Evolutionary conservation across 345 rosid genomes (phyloP), one percentile per base, ranked within the genome.

Genomic region (Lepidium sativum): DNA sequence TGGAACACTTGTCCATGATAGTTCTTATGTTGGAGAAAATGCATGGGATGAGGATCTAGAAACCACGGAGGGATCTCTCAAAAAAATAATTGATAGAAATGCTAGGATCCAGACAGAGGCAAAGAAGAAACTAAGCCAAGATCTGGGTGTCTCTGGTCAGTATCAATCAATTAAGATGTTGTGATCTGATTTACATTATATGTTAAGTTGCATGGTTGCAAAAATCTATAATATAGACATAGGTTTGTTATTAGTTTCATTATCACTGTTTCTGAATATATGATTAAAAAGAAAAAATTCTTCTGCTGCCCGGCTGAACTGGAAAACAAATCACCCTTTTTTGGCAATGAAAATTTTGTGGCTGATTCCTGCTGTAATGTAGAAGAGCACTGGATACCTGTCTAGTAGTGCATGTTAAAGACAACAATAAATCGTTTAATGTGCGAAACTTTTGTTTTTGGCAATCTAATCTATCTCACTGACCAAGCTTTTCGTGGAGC

Each of bases 1-100:
- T 80, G 95, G 98, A 61, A 85, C 87, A 27, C 79, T 89, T 62
- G 59, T 86, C 77, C 92, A 80, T 39, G 98, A 92, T 70, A 81
- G 77, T 60, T 77, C 91, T 58, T 92, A 83, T 79, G 90, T 89
- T 63, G 98, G 98, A 68, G 96, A 92, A 82, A 84, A 78, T 81
- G 96, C 92, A 50, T 92, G 96, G 96, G 81, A 81, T 65, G 91
- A 89, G 37, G 95, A 80, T 71, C 78, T 79, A 43, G 77, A 80
- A 66, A 63, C 87, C 47, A 75, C 90, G 16, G 56, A 73, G 47
- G 84, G 80, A 45, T 79, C 75, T 61, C 66, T 84, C 44, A 84
- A 82, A 66, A 76, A 78, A 51, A 75, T 85, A 52, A 85, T 85
- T 60, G 85, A 83, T 53, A 76, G 72, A 42, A 80, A 81, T 75